Base-by-base conservation (phyloP, 305 asterid genomes). In the Withania somnifera region DNA sequence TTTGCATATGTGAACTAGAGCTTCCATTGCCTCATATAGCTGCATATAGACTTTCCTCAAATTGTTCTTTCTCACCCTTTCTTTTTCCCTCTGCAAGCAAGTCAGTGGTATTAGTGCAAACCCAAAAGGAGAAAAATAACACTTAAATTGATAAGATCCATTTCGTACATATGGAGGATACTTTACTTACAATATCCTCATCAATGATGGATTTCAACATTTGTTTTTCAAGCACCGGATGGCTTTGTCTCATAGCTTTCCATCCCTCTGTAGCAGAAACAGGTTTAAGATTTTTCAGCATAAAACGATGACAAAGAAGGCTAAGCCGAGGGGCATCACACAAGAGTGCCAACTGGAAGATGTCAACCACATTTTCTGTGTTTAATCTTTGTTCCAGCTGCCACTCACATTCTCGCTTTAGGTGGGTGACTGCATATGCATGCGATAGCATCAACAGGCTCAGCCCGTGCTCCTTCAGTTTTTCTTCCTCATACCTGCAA, bases 11-110 rank as follows among this genome's bases (percentile, higher is more conserved):
- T 95, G 99, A 64, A 95, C 95, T 6, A 94, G 89, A 14, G 98
- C 97, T 86, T 95, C 99, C 98, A 95, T 95, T 68, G 98, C 97
- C 82, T 94, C 99, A 79, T 91, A 92, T 20, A 95, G 79, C 79
- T 91, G 94, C 73, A 84, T 28, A 84, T 95, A 95, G 1, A 86
- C 77, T 79, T 89, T 89, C 32, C 89, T 89, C 90, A 93, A 93
- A 0, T 86, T 79, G 19, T 34, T 79, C 87, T 94, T 94, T 86
- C 94, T 90, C 19, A 17, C 58, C 87, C 89, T 85, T 68, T 87
- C 89, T 85, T 89, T 90, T 60, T 45, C 85, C 81, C 42, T 82
- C 98, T 95, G 94, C 5, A 85, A 50, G 19, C 34, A 83, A 53
- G 56, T 26, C 45, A 0, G n/a, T 63, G 2, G 7, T 45, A 28